These are phyloP conservation scores for Ceriops zippeliana DNA, from an alignment of 345 rosid genomes.

Conservation along the genomic window DNA sequence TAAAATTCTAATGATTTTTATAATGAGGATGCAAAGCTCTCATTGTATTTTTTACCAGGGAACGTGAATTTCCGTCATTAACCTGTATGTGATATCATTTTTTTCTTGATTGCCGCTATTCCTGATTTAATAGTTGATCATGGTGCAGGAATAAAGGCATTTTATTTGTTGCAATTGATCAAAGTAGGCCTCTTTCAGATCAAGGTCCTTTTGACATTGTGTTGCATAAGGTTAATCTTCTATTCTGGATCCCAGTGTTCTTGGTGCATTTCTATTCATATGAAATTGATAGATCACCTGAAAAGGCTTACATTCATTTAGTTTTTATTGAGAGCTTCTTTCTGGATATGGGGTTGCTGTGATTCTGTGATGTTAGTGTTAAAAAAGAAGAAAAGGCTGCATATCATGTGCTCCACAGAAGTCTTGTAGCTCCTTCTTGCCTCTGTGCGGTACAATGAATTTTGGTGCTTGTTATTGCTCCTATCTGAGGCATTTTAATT, in stretches of 20 bases:
- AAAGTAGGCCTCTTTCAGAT: conserved; percentile 57
- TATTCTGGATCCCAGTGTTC: not conserved
- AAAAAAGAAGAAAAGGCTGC: no score
- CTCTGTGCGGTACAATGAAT: not conserved
- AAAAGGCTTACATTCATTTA: not conserved
- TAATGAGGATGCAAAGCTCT: no score
- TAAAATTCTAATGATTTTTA: no score
- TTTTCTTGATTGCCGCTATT: not conserved
- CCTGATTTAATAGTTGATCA: not conserved
- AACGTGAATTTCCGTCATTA: no score
- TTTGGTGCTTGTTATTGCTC: not conserved
- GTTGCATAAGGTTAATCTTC: conserved; percentile 57
- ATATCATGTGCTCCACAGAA: no score
- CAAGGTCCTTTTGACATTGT: conserved; percentile 86
- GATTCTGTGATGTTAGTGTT: no score
- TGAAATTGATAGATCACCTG: not conserved
- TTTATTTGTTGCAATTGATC: conserved; percentile 73
- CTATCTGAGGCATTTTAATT: not conserved
- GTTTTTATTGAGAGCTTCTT: not conserved
- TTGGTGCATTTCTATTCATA: not conserved
- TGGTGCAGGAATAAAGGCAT: conserved; percentile 42
- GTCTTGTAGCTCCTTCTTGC: not conserved
- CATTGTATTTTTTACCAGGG: no score
- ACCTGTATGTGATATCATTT: not conserved
- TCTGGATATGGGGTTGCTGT: not conserved